phyloP scores from a whole-genome alignment of 306 rosid species.

The Carpinus fangiana region DNA sequence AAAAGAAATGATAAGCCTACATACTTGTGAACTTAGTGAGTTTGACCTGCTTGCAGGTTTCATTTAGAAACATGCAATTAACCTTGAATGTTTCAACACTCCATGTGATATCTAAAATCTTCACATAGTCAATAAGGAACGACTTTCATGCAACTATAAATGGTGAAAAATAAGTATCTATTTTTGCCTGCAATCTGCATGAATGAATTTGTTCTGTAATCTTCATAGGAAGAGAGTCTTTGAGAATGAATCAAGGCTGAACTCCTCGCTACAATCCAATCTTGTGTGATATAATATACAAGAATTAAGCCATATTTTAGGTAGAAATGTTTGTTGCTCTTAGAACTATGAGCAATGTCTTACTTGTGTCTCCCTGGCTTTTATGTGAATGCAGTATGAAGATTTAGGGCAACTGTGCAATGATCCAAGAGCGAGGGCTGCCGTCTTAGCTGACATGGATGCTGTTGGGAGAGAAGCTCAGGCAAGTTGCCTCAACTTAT shows the following conservation, averaged over 20 bases:
- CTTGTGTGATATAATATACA: background rate
- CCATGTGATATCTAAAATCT: no score
- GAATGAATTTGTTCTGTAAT: background rate
- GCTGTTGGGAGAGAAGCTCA: conserved; percentile 82
- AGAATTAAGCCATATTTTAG: background rate
- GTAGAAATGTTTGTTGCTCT: background rate
- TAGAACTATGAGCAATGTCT: background rate
- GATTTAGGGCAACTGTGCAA: conserved; percentile 70
- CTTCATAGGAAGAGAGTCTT: background rate
- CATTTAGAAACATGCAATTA: conserved; percentile 2
- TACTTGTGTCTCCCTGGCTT: conserved; percentile 22
- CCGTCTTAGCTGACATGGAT: conserved; percentile 90
- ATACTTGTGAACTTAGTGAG: background rate
- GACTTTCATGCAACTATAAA: background rate
- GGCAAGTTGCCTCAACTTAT: conserved; percentile 43
- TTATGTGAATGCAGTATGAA: conserved; percentile 51
- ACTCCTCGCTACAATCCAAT: background rate
- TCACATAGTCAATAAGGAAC: background rate
- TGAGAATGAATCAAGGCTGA: background rate
- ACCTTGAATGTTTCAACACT: background rate
- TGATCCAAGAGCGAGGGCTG: conserved; percentile 77
- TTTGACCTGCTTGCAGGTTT: background rate
- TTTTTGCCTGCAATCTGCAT: background rate
- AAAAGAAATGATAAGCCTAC: conserved; percentile 1
- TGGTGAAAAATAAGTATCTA: background rate